phyloP scores from a whole-genome alignment of 2,329 filamentous ascomycete genomes.

The Colletotrichum orbiculare region DNA sequence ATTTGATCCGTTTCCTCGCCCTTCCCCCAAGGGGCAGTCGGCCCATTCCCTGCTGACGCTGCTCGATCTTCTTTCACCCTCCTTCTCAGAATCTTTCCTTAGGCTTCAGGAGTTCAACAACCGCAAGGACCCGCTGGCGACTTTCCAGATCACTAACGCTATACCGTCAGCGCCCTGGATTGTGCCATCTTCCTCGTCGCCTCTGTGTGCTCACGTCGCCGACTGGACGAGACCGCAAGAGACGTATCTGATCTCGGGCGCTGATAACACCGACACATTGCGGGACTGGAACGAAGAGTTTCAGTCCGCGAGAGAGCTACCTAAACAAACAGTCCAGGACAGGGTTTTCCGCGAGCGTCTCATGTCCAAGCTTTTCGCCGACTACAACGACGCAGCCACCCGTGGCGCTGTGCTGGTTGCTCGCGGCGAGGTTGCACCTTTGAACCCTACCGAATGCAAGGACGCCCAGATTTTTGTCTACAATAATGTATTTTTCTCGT shows the following conservation, averaged over 20 bases:
- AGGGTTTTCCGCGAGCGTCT: conserved; percentile 94
- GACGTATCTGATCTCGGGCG: conserved; percentile 87
- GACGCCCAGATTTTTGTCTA: conserved; percentile 99
- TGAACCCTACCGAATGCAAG: conserved; percentile 92
- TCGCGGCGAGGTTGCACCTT: conserved; percentile 87
- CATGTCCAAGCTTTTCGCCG: conserved; percentile 94
- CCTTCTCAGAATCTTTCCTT: conserved; percentile 81
- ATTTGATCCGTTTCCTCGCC: conserved; percentile 89
- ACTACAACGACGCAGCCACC: conserved; percentile 96
- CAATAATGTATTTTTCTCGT: conserved; percentile 99
- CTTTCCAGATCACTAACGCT: conserved; percentile 95
- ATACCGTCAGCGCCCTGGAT: conserved; percentile 94
- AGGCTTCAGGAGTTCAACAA: conserved; percentile 87
- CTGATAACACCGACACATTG: conserved; percentile 93
- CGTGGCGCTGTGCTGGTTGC: conserved; percentile 93
- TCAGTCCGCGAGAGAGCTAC: conserved; percentile 93
- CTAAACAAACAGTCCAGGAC: conserved; percentile 93
- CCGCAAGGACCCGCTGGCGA: conserved; percentile 86
- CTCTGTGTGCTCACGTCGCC: conserved; percentile 76
- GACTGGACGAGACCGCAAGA: conserved; percentile 94
- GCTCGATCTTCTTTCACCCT: conserved; percentile 82
- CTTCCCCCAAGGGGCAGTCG: conserved; percentile 79
- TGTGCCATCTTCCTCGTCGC: conserved; percentile 75
- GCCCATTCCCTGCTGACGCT: conserved; percentile 90
- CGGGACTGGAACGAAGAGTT: conserved; percentile 99